Evolutionary conservation across 768 basidiomycete genomes (phyloP).

Genomic region (Mycena leptocephala): DNA sequence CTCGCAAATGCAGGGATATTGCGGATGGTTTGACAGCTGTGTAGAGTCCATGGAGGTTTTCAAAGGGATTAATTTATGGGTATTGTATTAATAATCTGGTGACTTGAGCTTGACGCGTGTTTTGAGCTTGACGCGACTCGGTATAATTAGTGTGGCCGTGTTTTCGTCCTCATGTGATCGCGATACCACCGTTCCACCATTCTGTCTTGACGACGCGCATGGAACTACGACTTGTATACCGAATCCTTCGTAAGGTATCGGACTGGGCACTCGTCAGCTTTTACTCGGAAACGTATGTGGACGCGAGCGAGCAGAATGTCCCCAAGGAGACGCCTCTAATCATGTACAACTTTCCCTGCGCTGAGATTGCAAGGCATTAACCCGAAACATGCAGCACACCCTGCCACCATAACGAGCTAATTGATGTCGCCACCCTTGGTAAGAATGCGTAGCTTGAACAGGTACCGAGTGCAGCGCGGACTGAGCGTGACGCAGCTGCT

Average conservation of each 20-base stretch:
- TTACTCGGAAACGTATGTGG: slow-evolving; percentile 74
- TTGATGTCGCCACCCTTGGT: slow-evolving; percentile 70
- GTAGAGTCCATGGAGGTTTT: not conserved
- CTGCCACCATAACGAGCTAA: slow-evolving; percentile 80
- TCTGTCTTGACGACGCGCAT: slow-evolving; percentile 38
- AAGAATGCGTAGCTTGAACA: slow-evolving; percentile 22
- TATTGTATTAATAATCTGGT: not conserved
- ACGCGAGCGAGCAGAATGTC: slow-evolving; percentile 69
- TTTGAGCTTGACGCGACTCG: not conserved
- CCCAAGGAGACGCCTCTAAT: slow-evolving; percentile 72
- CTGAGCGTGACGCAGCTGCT: slow-evolving; percentile 51
- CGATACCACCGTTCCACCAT: not conserved
- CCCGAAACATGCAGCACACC: slow-evolving; percentile 58
- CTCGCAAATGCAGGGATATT: slow-evolving; percentile 19
- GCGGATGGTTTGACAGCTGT: slow-evolving; percentile 5
- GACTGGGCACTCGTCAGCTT: slow-evolving; percentile 74
- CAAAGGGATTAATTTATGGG: not conserved
- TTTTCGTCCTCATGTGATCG: not conserved
- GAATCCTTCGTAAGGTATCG: slow-evolving; percentile 72
- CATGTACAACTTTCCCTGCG: slow-evolving; percentile 57
- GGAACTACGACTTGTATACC: slow-evolving; percentile 72
- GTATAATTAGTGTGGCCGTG: not conserved
- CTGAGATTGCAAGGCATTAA: not conserved
- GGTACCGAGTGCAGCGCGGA: not conserved
- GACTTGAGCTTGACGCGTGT: too few relatives aligned